Evolutionary conservation across 2,329 filamentous ascomycete species (phyloP).

Genomic region (Scopulariopsis brevicaulis): DNA sequence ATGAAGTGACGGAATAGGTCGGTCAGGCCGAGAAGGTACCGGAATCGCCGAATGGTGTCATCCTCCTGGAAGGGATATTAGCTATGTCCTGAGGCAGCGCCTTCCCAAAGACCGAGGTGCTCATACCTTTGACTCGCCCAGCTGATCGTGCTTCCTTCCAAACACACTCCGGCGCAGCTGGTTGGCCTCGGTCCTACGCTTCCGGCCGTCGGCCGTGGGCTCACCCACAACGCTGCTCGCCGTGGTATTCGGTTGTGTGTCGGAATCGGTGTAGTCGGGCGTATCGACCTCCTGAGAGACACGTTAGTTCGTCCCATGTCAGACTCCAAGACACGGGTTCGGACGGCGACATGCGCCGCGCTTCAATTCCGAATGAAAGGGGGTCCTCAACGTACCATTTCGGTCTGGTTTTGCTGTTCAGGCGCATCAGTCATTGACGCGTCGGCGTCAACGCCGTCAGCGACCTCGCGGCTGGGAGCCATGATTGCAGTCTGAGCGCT

Average conservation of each 20-base stretch:
- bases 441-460: slow-evolving; percentile 43
- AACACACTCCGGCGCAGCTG: slow-evolving; percentile 86
- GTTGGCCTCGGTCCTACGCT: slow-evolving; percentile 75
- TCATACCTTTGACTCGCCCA: slow-evolving; percentile 82
- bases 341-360: not conserved
- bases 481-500: slow-evolving; percentile 23
- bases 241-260: slow-evolving; percentile 56
- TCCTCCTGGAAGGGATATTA: slow-evolving; percentile 53
- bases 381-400: slow-evolving; percentile 30
- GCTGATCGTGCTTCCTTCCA: slow-evolving; percentile 84
- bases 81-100: slow-evolving; percentile 5
- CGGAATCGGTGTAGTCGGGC: slow-evolving; percentile 54
- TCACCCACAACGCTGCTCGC: slow-evolving; percentile 84
- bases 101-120: not conserved
- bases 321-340: not conserved
- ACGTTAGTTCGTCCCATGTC: not conserved
- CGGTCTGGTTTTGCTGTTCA: slow-evolving; percentile 30
- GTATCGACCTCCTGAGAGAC: slow-evolving; percentile 41
- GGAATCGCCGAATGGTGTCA: slow-evolving; percentile 87
- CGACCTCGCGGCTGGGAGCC: slow-evolving; percentile 42
- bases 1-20: slow-evolving; percentile 99
- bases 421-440: slow-evolving; percentile 53
- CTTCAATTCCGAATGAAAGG: not conserved
- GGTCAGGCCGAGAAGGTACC: slow-evolving; percentile 87
- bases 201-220: slow-evolving; percentile 61